A percentile compares a stretch with the other conserved stretches of the same genome.
phyloP scores from a whole-genome alignment of 1,139 yeast genomes.

The Hanseniaspora uvarum region DNA sequence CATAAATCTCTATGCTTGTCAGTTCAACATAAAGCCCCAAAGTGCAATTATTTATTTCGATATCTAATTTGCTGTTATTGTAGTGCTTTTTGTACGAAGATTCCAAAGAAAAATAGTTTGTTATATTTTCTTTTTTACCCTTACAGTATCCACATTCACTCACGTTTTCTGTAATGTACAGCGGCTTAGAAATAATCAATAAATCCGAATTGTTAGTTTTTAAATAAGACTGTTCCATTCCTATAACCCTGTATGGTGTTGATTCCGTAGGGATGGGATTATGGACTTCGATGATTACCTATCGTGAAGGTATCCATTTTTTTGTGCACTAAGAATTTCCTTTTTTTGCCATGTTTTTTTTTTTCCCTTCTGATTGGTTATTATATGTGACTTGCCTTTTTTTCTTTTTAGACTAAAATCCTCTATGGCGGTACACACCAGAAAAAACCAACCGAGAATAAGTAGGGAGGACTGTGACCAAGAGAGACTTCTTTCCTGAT shows the following conservation, averaged over 20 bases:
- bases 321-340: too few relatives aligned
- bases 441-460: too few relatives aligned
- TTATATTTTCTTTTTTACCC: slow-evolving; percentile 34
- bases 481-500: too few relatives aligned
- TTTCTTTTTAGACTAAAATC: not conserved
- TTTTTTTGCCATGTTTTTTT: too few relatives aligned
- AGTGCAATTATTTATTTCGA: slow-evolving; percentile 28
- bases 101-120: slow-evolving; percentile 35
- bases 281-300: too few relatives aligned
- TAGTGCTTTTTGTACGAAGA: slow-evolving; percentile 23
- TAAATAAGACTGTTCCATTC: not conserved
- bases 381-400: too few relatives aligned
- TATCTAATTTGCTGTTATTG: slow-evolving; percentile 16
- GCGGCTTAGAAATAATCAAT: slow-evolving; percentile 31
- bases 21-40: slow-evolving; percentile 43
- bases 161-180: slow-evolving; percentile 31
- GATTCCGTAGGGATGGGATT: too few relatives aligned
- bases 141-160: slow-evolving; percentile 56
- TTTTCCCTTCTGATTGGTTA: not conserved
- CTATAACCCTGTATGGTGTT: too few relatives aligned
- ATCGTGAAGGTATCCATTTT: not conserved
- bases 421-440: too few relatives aligned
- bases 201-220: slow-evolving; percentile 18
- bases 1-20: slow-evolving; percentile 48
- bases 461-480: too few relatives aligned